phyloP scores from a whole-genome alignment of 805 yeast genomes.

The Barnettozyma pratensis region DNA sequence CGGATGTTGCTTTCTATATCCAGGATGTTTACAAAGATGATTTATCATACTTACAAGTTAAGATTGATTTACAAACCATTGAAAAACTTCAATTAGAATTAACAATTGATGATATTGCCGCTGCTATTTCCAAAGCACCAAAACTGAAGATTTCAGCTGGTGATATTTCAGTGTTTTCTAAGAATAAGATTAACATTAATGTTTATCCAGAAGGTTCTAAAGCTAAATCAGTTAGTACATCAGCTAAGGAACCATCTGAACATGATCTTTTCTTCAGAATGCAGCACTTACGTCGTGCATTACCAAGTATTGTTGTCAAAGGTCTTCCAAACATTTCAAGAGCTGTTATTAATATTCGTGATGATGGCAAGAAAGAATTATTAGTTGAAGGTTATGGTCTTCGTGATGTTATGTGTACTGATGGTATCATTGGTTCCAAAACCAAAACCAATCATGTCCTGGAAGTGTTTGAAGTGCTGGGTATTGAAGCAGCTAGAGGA shows the following conservation, averaged over 20 bases:
- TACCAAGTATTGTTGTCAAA: constrained; percentile 86
- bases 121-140: constrained; percentile 78
- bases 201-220: constrained; percentile 42
- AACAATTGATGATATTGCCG: constrained; percentile 78
- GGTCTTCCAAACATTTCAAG: constrained; percentile 89
- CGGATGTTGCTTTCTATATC: constrained; percentile 82
- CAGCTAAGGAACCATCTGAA: constrained; percentile 33
- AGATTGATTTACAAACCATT: constrained; percentile 77
- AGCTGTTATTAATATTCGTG: constrained; percentile 92
- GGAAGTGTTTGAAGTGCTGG: constrained; percentile 84
- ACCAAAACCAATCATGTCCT: constrained; percentile 89
- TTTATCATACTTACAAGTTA: constrained; percentile 72
- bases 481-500: constrained; percentile 96
- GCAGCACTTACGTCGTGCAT: constrained; percentile 80
- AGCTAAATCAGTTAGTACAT: constrained; percentile 37
- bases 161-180: constrained; percentile 66
- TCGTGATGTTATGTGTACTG: constrained; percentile 94
- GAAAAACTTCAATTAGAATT: constrained; percentile 88
- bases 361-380: constrained; percentile 81
- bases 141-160: constrained; percentile 75
- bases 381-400: constrained; percentile 97
- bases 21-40: constrained; percentile 89
- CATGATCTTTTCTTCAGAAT: constrained; percentile 74
- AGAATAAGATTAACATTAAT: constrained; percentile 59
- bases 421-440: constrained; percentile 86